Percentiles rank a stretch among this genome's conserved stretches.
Conservation (phyloP, 805 yeast genomes). For the Candida namnaoensis region DNA sequence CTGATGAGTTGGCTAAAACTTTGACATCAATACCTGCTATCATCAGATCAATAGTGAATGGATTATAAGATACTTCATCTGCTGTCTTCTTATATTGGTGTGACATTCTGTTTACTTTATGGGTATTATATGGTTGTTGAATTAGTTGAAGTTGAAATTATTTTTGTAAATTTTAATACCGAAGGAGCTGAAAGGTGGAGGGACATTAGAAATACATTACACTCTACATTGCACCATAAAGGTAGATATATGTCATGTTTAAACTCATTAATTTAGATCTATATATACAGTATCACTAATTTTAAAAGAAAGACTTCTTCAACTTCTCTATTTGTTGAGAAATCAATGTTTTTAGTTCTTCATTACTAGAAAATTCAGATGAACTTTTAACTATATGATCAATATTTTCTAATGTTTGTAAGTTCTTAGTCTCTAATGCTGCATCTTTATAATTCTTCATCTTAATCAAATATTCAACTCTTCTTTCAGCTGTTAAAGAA, state of each 20-base stretch:
- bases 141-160: too few species aligned
- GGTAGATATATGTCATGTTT: too few species aligned
- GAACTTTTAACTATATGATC: background rate
- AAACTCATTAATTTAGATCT: too few species aligned
- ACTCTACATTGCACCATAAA: too few species aligned
- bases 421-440: background rate
- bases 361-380: too few species aligned
- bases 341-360: background rate
- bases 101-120: background rate
- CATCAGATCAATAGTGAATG: background rate
- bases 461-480: constrained; percentile 8
- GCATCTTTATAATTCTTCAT: constrained; percentile 11
- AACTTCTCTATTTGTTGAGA: background rate
- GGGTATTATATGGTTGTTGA: too few species aligned
- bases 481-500: constrained; percentile 8
- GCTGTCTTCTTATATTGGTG: background rate
- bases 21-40: background rate
- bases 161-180: too few species aligned
- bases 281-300: too few species aligned
- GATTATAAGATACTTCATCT: too few species aligned
- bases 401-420: background rate
- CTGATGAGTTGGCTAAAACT: background rate
- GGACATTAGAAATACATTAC: too few species aligned
- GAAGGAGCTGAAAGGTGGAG: too few species aligned
- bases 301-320: background rate